A percentile compares a stretch with the other conserved stretches of the same genome.
These are phyloP conservation scores for Linnemannia zychae DNA, from an alignment of 192 early-diverging fungal genomes.

Conservation along the genomic window DNA sequence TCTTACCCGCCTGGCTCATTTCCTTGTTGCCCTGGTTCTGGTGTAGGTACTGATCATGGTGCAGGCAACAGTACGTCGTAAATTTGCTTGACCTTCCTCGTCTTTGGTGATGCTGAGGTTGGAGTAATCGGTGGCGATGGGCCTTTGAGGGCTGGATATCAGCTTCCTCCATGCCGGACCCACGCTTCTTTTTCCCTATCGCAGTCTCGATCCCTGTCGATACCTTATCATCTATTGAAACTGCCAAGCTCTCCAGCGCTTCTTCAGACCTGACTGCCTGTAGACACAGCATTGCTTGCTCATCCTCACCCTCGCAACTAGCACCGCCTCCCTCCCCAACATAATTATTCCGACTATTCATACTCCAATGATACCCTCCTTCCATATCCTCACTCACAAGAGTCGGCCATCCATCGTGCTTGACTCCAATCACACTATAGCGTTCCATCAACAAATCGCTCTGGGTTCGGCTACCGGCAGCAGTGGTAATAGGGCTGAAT, in stretches of 20 bases:
- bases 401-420: slow-evolving; percentile 4
- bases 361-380: not conserved
- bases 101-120: not conserved
- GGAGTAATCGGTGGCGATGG: not conserved
- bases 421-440: slow-evolving; percentile 16
- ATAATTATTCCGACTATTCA: not conserved
- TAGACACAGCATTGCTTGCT: not conserved
- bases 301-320: not conserved
- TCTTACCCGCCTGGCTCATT: not conserved
- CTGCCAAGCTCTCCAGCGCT: not conserved
- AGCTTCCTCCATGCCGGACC: not conserved
- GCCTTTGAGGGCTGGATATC: not conserved
- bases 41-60: not conserved
- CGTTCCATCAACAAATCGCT: not conserved
- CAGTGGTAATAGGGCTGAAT: not conserved
- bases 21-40: not conserved
- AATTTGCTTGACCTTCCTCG: not conserved
- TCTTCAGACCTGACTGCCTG: not conserved
- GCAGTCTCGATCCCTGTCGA: not conserved
- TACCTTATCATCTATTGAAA: not conserved
- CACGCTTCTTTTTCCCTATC: not conserved
- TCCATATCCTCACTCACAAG: not conserved
- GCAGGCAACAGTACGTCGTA: not conserved
- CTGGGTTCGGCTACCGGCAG: not conserved
- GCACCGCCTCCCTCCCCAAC: not conserved